phyloP scores from a whole-genome alignment of 371 early-diverging fungal species.

The Haplosporangium sp. region DNA sequence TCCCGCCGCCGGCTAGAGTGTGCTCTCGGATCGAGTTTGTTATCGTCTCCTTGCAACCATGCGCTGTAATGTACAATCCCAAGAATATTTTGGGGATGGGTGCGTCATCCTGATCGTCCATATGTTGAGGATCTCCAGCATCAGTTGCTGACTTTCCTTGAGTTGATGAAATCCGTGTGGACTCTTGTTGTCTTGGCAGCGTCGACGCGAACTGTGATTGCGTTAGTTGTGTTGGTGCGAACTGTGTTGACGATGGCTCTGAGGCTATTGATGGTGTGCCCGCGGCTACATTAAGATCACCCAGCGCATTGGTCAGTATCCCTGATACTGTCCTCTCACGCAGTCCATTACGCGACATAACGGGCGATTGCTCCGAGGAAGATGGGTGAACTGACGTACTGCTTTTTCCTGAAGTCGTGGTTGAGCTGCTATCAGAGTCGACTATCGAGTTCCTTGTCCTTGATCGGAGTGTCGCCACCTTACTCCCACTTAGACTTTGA shows the following conservation, averaged over 20 bases:
- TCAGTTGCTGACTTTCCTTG: slow-evolving; percentile 1
- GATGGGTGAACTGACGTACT: neutral
- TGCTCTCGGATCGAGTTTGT: slow-evolving; percentile 12
- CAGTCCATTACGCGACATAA: slow-evolving; percentile 1
- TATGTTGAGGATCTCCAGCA: neutral
- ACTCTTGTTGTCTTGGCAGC: too few species aligned
- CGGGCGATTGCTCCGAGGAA: slow-evolving; percentile 5
- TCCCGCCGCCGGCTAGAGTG: slow-evolving; percentile 24
- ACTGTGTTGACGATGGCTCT: too few species aligned
- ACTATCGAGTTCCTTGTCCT: neutral
- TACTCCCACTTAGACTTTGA: neutral
- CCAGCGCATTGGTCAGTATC: slow-evolving; percentile 28
- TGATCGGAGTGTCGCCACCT: slow-evolving; percentile 1
- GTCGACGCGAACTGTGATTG: too few species aligned
- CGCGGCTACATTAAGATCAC: slow-evolving; percentile 16
- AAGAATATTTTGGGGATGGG: slow-evolving; percentile 25
- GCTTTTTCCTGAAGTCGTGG: too few species aligned
- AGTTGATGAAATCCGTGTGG: neutral
- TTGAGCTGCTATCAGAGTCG: too few species aligned
- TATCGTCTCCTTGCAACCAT: slow-evolving; percentile 19
- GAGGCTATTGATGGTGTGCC: neutral
- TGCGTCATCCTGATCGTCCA: slow-evolving; percentile 17
- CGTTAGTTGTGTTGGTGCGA: too few species aligned
- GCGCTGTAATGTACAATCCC: slow-evolving; percentile 31
- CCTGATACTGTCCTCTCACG: slow-evolving; percentile 26